These are phyloP conservation scores for Monilinia aucupariae DNA, from an alignment of 2,329 filamentous ascomycete species.

Conservation along the genomic window DNA sequence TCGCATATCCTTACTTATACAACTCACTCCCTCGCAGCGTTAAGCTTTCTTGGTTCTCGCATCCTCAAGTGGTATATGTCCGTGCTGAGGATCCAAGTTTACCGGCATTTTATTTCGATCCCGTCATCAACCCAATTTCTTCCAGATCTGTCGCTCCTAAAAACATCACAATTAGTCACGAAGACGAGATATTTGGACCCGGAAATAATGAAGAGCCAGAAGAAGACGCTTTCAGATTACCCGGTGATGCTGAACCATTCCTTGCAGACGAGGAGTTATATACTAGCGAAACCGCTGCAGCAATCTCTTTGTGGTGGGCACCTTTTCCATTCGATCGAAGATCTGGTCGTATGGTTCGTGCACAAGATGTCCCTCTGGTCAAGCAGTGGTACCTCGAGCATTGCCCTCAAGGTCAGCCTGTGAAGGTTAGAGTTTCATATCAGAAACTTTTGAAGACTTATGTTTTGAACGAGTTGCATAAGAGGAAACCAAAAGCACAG, in stretches of 20 bases:
- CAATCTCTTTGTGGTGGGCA: conserved; percentile 96
- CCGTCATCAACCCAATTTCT: conserved; percentile 96
- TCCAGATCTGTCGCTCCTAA: conserved; percentile 89
- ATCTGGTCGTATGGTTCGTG: conserved; percentile 92
- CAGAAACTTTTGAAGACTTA: conserved; percentile 96
- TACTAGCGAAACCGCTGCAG: conserved; percentile 81
- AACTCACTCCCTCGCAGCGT: conserved; percentile 95
- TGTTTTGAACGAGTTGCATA: conserved; percentile 94
- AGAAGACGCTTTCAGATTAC: conserved; percentile 81
- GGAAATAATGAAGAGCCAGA: conserved; percentile 65
- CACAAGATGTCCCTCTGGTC: conserved; percentile 91
- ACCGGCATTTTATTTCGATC: conserved; percentile 95
- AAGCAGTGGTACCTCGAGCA: conserved; percentile 99
- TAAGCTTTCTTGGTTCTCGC: conserved; percentile 85
- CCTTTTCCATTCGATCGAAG: conserved; percentile 92
- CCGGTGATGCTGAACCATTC: conserved; percentile 77
- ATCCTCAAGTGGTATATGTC: conserved; percentile 89
- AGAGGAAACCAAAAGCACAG: conserved; percentile 89
- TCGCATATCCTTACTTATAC: conserved; percentile 91
- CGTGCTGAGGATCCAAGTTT: conserved; percentile 81
- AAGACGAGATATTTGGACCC: conserved; percentile 85
- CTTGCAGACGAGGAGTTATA: conserved; percentile 83
- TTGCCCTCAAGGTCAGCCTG: conserved; percentile 81
- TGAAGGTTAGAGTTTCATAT: conserved; percentile 96
- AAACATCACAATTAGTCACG: conserved; percentile 85